A percentile compares a stretch with the other conserved stretches of the same genome.
Conservation (phyloP, 2,329 filamentous ascomycete genomes). For the Sclerotinia glacialis region DNA sequence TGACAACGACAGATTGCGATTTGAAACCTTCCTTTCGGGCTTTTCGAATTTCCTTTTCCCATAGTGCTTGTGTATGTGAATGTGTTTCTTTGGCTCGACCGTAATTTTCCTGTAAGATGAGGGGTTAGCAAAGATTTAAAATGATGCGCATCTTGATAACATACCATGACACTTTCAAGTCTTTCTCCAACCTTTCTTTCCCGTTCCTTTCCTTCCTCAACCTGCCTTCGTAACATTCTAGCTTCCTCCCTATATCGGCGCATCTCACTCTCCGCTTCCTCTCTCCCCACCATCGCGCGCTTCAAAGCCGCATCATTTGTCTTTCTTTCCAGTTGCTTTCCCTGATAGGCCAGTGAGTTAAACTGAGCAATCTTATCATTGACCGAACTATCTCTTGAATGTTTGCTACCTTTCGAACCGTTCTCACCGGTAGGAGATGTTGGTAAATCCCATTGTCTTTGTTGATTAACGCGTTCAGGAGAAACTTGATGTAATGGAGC, state of each 20-base stretch:
- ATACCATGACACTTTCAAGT: conserved; percentile 66
- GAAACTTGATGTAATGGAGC: conserved; percentile 60
- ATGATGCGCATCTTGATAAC: conserved; percentile 39
- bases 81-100: conserved; percentile 68
- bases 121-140: conserved; percentile 24
- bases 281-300: conserved; percentile 64
- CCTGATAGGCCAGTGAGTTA: conserved; percentile 59
- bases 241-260: conserved; percentile 61
- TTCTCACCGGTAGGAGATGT: conserved; percentile 27
- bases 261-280: conserved; percentile 70
- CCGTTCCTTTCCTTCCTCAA: conserved; percentile 64
- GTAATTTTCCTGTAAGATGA: conserved; percentile 59
- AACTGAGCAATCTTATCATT: conserved; percentile 70
- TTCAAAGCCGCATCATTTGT: conserved; percentile 64
- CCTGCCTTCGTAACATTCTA: conserved; percentile 52
- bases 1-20: conserved; percentile 65
- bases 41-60: conserved; percentile 71
- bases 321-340: conserved; percentile 60
- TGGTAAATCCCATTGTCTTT: conserved; percentile 35
- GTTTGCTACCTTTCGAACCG: conserved; percentile 25
- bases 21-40: conserved; percentile 73
- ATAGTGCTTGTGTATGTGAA: conserved; percentile 62
- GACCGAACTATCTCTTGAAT: conserved; percentile 57
- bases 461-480: conserved; percentile 61
- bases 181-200: conserved; percentile 66